Evolutionary conservation across 495 filamentous ascomycete species (phyloP).

Genomic region (Aspergillus leporis): DNA sequence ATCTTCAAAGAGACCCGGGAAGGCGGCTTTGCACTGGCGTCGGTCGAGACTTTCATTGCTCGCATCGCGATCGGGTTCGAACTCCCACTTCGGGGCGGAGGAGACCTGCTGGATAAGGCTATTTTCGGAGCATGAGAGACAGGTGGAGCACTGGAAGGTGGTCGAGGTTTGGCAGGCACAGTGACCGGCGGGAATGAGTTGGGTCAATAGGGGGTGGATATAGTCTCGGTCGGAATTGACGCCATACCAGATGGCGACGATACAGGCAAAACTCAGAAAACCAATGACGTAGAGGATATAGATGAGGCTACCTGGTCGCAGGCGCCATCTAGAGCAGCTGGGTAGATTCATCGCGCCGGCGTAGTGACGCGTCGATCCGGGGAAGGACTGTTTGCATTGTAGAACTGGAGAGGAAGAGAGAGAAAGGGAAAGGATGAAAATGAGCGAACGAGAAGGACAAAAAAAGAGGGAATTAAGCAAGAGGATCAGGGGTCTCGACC

Average conservation of each 20-base stretch:
- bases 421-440: constrained; percentile 11
- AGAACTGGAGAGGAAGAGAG: constrained; percentile 6
- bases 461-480: constrained; percentile 7
- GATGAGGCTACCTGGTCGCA: constrained; percentile 24
- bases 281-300: constrained; percentile 25
- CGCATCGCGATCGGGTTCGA: constrained; percentile 35
- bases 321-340: constrained; percentile 26
- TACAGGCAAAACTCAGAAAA: constrained; percentile 18
- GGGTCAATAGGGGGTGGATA: constrained; percentile 39
- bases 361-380: constrained; percentile 2
- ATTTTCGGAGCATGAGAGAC: constrained; percentile 34
- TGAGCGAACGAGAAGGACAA: background rate
- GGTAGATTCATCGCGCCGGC: constrained; percentile 26
- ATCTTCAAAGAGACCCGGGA: constrained; percentile 51
- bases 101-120: constrained; percentile 15
- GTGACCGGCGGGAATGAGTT: constrained; percentile 43
- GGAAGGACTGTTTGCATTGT: constrained; percentile 18
- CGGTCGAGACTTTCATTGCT: constrained; percentile 36
- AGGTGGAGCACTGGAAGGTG: constrained; percentile 42
- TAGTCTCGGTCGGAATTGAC: constrained; percentile 42
- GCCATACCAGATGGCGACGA: constrained; percentile 39
- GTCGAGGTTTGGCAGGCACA: constrained; percentile 43
- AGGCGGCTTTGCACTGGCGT: constrained; percentile 42
- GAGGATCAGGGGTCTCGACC: background rate
- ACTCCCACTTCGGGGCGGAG: constrained; percentile 30